Conservation (phyloP, 208 protist genomes). For the Zelonia costaricensis region DNA sequence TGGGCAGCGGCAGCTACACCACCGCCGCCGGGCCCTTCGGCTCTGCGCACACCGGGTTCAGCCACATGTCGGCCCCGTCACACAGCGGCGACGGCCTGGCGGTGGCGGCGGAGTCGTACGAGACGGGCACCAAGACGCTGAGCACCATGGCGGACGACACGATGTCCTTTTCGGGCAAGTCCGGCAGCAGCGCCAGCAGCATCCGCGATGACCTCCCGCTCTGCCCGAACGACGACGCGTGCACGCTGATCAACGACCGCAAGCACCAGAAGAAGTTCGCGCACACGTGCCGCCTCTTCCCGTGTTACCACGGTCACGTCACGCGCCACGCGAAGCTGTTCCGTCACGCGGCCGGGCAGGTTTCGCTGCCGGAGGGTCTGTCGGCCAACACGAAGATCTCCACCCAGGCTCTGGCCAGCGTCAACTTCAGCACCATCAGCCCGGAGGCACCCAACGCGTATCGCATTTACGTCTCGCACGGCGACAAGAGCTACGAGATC, state of each 20-base stretch:
- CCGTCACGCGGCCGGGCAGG: slow-evolving; percentile 73
- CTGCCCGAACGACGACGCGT: slow-evolving; percentile 75
- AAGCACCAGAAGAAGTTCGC: slow-evolving; percentile 83
- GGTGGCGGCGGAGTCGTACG: slow-evolving; percentile 10
- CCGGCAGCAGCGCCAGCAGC: slow-evolving; percentile 68
- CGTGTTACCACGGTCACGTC: slow-evolving; percentile 86
- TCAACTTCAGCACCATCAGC: slow-evolving; percentile 86
- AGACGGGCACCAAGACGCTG: slow-evolving; percentile 14
- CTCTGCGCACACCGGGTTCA: too few relatives aligned
- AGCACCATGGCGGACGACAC: slow-evolving; percentile 36
- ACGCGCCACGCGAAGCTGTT: slow-evolving; percentile 77
- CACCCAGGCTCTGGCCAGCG: slow-evolving; percentile 64
- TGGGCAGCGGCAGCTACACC: slow-evolving; percentile 15
- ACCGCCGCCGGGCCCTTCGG: background rate
- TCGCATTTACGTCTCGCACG: slow-evolving; percentile 77
- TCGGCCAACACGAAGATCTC: slow-evolving; percentile 47
- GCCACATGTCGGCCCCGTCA: too few relatives aligned
- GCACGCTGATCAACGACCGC: slow-evolving; percentile 76
- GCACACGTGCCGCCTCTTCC: slow-evolving; percentile 87
- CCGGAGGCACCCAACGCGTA: slow-evolving; percentile 80
- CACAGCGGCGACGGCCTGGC: background rate
- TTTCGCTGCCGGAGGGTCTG: slow-evolving; percentile 50
- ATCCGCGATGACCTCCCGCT: slow-evolving; percentile 64
- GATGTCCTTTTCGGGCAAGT: slow-evolving; percentile 42
- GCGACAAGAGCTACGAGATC: slow-evolving; percentile 81